Evolutionary conservation across 2,329 filamentous ascomycete genomes (phyloP), one percentile per base, ranked within the genome.

Genomic region (Blumeriella jaapii): DNA sequence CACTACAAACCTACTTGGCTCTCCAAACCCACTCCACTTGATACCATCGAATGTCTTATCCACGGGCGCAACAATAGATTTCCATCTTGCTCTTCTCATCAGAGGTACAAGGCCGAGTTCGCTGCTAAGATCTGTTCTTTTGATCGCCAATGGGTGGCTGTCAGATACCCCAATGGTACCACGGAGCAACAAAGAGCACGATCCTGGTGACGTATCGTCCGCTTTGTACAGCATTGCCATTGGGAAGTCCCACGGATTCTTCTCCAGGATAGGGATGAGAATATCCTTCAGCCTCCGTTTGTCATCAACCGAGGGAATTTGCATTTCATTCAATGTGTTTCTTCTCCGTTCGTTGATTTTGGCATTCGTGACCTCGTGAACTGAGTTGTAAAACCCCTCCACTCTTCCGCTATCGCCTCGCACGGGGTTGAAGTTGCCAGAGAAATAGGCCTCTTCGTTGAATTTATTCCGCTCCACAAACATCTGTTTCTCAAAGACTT

Each of bases 381-480:
- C 40, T 4, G 41, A 28, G 16, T 52, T 51, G 19, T 49, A 47
- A 9, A 50, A 48, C 1, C 50, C 52, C 13, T 46, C 44, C 2
- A 53, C 33, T 11, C 33, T 35, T 10, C 52, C 48, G 20, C 38
- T 39, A 10, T 46, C 39, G 11, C 41, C 43, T 20, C 48, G 31
- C 4, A 54, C 24, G 6, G 52, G 52, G n/a, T 38, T 48, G 18
- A 53, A 48, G 15, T 42, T 52, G 6, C 48, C 51, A 8, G 46
- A 48, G 27, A 53, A 54, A 25, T 49, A 50, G 7, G 46, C 39
- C 26, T 54, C 50, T 17, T 52, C 47, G 2, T 42, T 14, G n/a
- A 47, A 49, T 1, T 42, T 44, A 17, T 37, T 40, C 5, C 52
- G 41, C 17, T 50, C 46, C 2, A 50, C 41, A 17, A 46, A 44